These are phyloP conservation scores for Aspergillus affinis DNA, from an alignment of 495 filamentous ascomycete genomes.

Conservation along the genomic window DNA sequence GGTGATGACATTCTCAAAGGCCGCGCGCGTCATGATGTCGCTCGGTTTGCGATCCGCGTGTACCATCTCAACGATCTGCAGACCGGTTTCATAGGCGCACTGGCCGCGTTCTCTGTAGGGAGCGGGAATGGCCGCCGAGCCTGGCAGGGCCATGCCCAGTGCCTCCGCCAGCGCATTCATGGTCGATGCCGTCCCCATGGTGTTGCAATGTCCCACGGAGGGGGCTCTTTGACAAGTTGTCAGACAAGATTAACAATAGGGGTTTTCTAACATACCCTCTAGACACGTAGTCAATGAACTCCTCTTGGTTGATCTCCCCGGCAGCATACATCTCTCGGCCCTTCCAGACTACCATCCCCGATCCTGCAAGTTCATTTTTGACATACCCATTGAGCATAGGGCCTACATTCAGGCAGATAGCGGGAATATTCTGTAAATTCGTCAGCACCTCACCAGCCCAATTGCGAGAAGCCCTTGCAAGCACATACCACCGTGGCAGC, in stretches of 20 bases:
- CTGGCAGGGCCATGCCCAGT: slow-evolving; percentile 56
- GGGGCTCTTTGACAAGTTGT: slow-evolving; percentile 37
- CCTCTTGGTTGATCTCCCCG: slow-evolving; percentile 48
- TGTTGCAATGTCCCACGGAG: slow-evolving; percentile 56
- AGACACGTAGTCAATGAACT: slow-evolving; percentile 50
- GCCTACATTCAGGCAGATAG: slow-evolving; percentile 55
- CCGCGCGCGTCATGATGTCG: slow-evolving; percentile 55
- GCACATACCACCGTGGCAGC: slow-evolving; percentile 51
- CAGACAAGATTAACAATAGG: neutral
- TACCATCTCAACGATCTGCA: slow-evolving; percentile 56
- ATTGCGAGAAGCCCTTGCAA: neutral
- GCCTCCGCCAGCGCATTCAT: slow-evolving; percentile 59
- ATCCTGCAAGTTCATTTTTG: slow-evolving; percentile 43
- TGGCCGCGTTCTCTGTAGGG: slow-evolving; percentile 52
- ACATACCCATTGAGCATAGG: slow-evolving; percentile 56
- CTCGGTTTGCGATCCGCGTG: slow-evolving; percentile 52
- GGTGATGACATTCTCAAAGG: slow-evolving; percentile 57
- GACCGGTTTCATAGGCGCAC: slow-evolving; percentile 53
- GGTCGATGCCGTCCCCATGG: slow-evolving; percentile 58
- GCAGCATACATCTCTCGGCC: slow-evolving; percentile 52
- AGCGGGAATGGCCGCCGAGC: slow-evolving; percentile 54
- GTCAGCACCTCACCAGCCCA: slow-evolving; percentile 5
- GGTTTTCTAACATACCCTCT: slow-evolving; percentile 34
- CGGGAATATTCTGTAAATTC: slow-evolving; percentile 47
- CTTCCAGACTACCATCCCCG: slow-evolving; percentile 52